phyloP scores from a whole-genome alignment of 1,284 basidiomycete genomes.

The Ustilago xerochloae region DNA sequence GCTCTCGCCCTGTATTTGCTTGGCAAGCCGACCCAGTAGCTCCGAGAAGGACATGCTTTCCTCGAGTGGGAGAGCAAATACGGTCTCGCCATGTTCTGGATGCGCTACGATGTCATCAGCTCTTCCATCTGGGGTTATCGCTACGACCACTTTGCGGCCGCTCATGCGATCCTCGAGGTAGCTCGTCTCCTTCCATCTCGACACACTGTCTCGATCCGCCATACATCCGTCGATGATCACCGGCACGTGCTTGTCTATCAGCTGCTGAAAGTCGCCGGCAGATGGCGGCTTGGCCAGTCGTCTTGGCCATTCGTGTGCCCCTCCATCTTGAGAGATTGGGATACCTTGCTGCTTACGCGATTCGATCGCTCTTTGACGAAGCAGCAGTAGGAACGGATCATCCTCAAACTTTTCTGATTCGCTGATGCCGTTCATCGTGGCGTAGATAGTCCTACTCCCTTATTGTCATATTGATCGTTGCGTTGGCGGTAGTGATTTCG shows the following conservation, averaged over 20 bases:
- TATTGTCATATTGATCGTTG: too few relatives aligned
- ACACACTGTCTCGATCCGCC: constrained; percentile 14
- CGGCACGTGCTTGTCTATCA: constrained; percentile 43
- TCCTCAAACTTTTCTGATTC: constrained; percentile 1
- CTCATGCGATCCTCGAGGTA: constrained; percentile 52
- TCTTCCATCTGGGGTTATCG: constrained; percentile 58
- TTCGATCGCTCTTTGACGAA: constrained; percentile 24
- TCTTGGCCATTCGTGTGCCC: constrained; percentile 11
- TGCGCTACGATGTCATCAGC: constrained; percentile 55
- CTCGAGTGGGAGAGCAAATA: constrained; percentile 60
- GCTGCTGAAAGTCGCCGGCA: constrained; percentile 4
- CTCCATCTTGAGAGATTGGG: constrained; percentile 5
- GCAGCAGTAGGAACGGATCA: constrained; percentile 37
- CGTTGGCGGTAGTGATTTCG: too few relatives aligned
- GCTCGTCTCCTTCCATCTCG: constrained; percentile 46
- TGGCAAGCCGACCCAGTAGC: constrained; percentile 31
- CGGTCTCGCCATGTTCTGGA: constrained; percentile 12
- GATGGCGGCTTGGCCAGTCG: constrained; percentile 21
- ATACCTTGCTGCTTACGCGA: constrained; percentile 21
- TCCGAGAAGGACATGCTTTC: constrained; percentile 34
- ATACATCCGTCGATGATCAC: constrained; percentile 43
- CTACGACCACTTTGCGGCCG: constrained; percentile 41
- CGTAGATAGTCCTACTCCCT: too few relatives aligned
- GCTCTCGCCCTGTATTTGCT: constrained; percentile 13
- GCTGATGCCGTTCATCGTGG: neutral